Conservation (phyloP, 805 yeast genomes). For the Crinitomyces ghanaensis region DNA sequence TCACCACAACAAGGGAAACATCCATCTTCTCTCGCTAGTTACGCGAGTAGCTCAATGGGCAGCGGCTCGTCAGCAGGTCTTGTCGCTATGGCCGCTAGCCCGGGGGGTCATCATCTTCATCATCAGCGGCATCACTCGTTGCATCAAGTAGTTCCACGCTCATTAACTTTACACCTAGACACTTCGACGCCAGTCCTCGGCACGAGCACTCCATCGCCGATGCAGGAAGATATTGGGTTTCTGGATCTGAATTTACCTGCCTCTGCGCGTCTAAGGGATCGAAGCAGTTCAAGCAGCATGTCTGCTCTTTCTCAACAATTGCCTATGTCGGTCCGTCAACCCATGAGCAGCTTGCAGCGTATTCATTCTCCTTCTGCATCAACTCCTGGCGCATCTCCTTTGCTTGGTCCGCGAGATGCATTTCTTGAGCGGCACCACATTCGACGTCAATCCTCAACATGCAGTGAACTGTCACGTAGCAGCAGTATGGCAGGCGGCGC, state of each 20-base stretch:
- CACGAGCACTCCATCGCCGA: too few species aligned
- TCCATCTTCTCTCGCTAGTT: too few species aligned
- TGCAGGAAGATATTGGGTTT: slow-evolving; percentile 15
- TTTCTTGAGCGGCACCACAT: slow-evolving; percentile 13
- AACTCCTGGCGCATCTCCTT: slow-evolving; percentile 54
- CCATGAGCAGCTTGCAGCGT: slow-evolving; percentile 12
- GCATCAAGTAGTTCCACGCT: too few species aligned
- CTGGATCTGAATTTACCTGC: slow-evolving; percentile 23
- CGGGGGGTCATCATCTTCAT: too few species aligned
- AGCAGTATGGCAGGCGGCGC: too few species aligned
- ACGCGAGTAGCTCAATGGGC: too few species aligned
- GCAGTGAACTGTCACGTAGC: slow-evolving; percentile 28
- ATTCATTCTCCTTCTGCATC: slow-evolving; percentile 33
- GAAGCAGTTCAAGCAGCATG: slow-evolving; percentile 12
- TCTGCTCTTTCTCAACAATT: slow-evolving; percentile 7
- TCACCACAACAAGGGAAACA: too few species aligned
- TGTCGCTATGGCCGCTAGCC: too few species aligned
- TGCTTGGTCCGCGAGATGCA: slow-evolving; percentile 37
- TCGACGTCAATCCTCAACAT: slow-evolving; percentile 21
- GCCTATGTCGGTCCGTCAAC: slow-evolving; percentile 9
- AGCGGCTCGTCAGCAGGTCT: too few species aligned
- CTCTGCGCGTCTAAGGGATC: slow-evolving; percentile 25
- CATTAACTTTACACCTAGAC: too few species aligned
- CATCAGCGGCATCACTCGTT: too few species aligned
- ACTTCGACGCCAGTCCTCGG: too few species aligned